Base-by-base conservation (phyloP, 352 stramenopile species). In the Blastocystis sp. region DNA sequence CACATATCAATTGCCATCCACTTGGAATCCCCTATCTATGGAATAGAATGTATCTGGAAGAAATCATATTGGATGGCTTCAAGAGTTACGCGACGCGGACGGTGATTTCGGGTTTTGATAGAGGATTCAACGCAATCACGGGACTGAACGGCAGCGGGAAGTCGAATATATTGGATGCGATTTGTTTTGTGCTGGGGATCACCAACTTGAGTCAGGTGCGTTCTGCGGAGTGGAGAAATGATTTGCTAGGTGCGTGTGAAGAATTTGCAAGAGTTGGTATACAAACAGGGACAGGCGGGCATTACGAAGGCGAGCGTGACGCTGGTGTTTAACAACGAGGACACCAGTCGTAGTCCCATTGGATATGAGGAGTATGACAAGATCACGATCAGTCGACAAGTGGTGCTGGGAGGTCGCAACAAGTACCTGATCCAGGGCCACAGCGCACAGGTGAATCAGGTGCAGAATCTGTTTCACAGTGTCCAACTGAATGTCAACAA, bases 401-500 rank as follows among this genome's bases (percentile, higher is more conserved):
- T 88, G 24, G 93, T 98, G 7, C 96, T 99, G 40, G 97, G 96
- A 34, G 96, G 96, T 11, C 96, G 97, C 84, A 98, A 97, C 89
- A 99, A 99, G 88, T 99, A 99, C 90, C 89, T 99, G 56, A 98
- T 99, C 89, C 99, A 99, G 88, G 96, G 96, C 61, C 92, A 96
- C 87, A 97, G 92, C 51, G 94, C 94, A 46, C 95, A 97, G 88
- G 95, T 97, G 49, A 95, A 92, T 49, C 94, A 98, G 88, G 96
- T 99, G 71, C 94, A 97, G 87, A 98, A 99, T 89, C 91, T 99
- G 4, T 99, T 99, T 89, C 96, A 99, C 91, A 98, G 94, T 4
- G 96, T 99, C 64, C 96, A 99, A 90, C 90, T 99, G 46, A 99
- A 99, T 90, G 96, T 99, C 71, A 99, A 99, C 91, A 99, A 99